phyloP scores from a whole-genome alignment of 1,284 basidiomycete genomes.

The Polyporus tsugae region DNA sequence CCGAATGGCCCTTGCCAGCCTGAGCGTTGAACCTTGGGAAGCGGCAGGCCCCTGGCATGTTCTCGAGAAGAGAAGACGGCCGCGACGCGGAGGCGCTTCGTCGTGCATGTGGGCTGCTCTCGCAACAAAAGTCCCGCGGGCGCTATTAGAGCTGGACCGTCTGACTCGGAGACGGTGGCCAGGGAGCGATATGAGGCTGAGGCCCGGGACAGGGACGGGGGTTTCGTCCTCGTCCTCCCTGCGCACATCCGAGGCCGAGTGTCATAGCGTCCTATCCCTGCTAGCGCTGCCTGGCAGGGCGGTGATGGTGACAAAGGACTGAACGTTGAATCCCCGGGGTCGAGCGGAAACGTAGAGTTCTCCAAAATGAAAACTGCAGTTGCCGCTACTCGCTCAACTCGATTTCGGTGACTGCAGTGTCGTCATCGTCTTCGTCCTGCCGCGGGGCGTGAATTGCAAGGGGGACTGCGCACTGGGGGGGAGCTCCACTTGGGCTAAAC shows the following conservation, averaged over 20 bases:
- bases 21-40: conserved; percentile 9
- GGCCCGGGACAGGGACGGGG: not conserved
- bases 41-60: conserved; percentile 17
- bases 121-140: conserved; percentile 1
- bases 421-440: not conserved
- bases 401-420: not conserved
- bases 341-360: not conserved
- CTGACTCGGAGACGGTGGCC: not conserved
- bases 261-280: not conserved
- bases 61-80: conserved; percentile 4
- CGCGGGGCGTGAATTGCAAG: not conserved
- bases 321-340: not conserved
- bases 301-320: not conserved
- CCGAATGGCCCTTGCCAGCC: not conserved
- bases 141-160: conserved; percentile 1
- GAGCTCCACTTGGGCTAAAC: conserved; percentile 2
- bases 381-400: not conserved
- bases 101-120: conserved; percentile 13
- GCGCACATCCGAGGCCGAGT: not conserved
- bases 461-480: not conserved
- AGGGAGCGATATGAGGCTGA: conserved; percentile 6
- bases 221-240: not conserved
- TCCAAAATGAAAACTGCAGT: not conserved
- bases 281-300: not conserved
- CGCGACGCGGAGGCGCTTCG: conserved; percentile 15